phyloP scores from a whole-genome alignment of 1,284 basidiomycete genomes.

The Fistulinella staudtii region DNA sequence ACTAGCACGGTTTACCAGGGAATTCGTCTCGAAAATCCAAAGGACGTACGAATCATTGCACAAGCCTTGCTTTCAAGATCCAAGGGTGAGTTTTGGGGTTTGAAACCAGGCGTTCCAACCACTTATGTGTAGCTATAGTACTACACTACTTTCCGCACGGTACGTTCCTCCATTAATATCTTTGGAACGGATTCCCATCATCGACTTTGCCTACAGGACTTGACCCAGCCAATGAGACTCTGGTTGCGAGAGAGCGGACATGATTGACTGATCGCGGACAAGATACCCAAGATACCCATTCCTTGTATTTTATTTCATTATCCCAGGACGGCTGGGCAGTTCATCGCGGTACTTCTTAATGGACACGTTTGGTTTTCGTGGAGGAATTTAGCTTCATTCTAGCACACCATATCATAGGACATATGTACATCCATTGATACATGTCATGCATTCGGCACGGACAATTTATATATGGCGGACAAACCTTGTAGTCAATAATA shows the following conservation, averaged over 20 bases:
- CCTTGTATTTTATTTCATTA: too few species aligned
- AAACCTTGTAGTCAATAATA: too few species aligned
- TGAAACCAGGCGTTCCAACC: background rate
- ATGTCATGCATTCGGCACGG: too few species aligned
- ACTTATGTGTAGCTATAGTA: slow-evolving; percentile 7
- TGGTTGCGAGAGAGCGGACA: background rate
- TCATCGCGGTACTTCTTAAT: too few species aligned
- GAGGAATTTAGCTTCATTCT: too few species aligned
- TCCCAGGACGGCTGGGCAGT: too few species aligned
- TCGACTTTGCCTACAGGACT: slow-evolving; percentile 11
- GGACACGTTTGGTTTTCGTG: too few species aligned
- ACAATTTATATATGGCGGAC: too few species aligned
- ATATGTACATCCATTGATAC: too few species aligned
- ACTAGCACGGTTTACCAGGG: slow-evolving; percentile 5
- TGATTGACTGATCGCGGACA: too few species aligned
- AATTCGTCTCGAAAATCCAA: slow-evolving; percentile 15
- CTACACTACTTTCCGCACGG: slow-evolving; percentile 9
- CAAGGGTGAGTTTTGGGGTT: slow-evolving; percentile 17
- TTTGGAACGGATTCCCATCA: background rate
- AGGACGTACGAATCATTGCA: slow-evolving; percentile 11
- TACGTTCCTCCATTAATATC: slow-evolving; percentile 2
- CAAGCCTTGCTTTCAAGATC: slow-evolving; percentile 15
- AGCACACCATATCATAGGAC: too few species aligned
- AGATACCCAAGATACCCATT: too few species aligned
- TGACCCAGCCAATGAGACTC: slow-evolving; percentile 1